These are phyloP conservation scores for Carallia brachiata DNA, from an alignment of 345 rosid species.

Conservation along the genomic window DNA sequence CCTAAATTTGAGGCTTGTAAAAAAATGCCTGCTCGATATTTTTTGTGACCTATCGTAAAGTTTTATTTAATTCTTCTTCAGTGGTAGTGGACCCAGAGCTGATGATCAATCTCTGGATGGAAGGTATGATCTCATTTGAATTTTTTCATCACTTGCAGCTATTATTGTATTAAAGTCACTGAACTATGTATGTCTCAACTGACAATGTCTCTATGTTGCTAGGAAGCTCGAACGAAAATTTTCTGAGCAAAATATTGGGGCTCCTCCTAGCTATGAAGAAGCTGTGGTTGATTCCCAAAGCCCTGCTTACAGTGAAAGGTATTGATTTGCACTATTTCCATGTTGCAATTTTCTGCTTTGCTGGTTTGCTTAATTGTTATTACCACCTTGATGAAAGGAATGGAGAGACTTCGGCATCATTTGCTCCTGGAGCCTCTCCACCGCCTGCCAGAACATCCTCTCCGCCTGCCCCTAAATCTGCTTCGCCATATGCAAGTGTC, in stretches of 20 bases:
- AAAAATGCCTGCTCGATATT: neutral
- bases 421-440: conserved; percentile 43
- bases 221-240: conserved; percentile 65
- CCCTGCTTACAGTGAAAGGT: conserved; percentile 79
- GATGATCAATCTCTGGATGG: conserved; percentile 67
- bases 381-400: conserved; percentile 39
- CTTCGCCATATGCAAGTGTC: conserved; percentile 44
- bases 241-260: conserved; percentile 83
- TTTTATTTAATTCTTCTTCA: conserved; percentile 27
- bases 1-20: conserved; percentile 5
- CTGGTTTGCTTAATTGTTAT: conserved; percentile 18
- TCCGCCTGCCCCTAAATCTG: conserved; percentile 31
- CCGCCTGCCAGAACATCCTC: conserved; percentile 11
- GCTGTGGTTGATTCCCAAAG: conserved; percentile 69
- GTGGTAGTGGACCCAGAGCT: conserved; percentile 65
- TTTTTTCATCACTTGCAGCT: conserved; percentile 17
- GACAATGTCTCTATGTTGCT: conserved; percentile 14
- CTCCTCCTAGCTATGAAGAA: conserved; percentile 94
- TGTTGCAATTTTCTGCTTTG: conserved; percentile 14
- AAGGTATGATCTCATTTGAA: conserved; percentile 44
- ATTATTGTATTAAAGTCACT: neutral
- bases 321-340: conserved; percentile 19
- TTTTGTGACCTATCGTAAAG: conserved; percentile 11
- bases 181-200: neutral
- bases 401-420: conserved; percentile 51